A percentile compares a stretch with the other conserved stretches of the same genome.
phyloP scores from a whole-genome alignment of 768 basidiomycete species.

The Cubamyces lactineus region DNA sequence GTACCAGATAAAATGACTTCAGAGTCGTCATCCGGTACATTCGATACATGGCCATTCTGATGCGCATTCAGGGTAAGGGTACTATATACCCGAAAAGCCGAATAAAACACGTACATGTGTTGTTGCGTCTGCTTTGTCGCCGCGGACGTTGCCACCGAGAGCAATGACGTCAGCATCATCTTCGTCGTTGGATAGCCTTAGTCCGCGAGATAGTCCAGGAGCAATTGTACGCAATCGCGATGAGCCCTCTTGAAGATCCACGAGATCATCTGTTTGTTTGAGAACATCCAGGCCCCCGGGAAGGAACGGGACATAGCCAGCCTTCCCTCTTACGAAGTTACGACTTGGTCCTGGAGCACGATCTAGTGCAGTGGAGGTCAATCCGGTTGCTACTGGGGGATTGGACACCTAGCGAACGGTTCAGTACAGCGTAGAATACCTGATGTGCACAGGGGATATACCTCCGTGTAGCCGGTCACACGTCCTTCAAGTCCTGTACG shows the following conservation, averaged over 20 bases:
- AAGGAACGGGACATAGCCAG: constrained; percentile 89
- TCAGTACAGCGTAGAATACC: background rate
- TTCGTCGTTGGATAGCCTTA: constrained; percentile 62
- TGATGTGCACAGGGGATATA: constrained; percentile 35
- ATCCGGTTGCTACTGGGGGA: constrained; percentile 61
- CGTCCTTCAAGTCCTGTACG: constrained; percentile 80
- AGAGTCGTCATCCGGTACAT: background rate
- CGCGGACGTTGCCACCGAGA: background rate
- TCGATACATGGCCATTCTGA: background rate
- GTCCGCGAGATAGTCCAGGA: constrained; percentile 82
- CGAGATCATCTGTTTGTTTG: constrained; percentile 31
- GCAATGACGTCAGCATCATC: constrained; percentile 48
- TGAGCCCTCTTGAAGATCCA: constrained; percentile 43
- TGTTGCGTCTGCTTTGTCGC: background rate
- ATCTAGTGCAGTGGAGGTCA: constrained; percentile 84
- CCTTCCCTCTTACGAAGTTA: constrained; percentile 92
- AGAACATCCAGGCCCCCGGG: constrained; percentile 83
- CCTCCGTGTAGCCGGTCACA: constrained; percentile 83
- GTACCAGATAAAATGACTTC: constrained; percentile 9
- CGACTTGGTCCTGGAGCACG: constrained; percentile 79
- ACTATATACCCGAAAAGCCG: too few species aligned
- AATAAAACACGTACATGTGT: background rate
- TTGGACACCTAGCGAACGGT: constrained; percentile 50
- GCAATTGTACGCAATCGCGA: constrained; percentile 65
- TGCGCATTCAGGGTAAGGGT: background rate